Conservation (phyloP, 257 asterid genomes). For the Petrea volubilis region DNA sequence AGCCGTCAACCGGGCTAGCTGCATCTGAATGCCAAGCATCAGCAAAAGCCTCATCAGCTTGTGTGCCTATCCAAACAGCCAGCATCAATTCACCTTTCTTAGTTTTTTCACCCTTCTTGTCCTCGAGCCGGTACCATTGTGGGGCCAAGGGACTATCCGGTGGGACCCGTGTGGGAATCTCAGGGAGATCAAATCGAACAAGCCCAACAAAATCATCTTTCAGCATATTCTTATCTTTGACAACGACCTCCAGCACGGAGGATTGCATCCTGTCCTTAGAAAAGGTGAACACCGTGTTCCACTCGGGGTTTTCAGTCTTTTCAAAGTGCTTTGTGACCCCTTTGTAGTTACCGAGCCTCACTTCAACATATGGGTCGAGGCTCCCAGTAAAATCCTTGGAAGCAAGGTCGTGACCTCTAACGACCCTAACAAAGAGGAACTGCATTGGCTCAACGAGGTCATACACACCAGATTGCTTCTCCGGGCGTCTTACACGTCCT, state of each 20-base stretch:
- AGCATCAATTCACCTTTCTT: constrained; percentile 77
- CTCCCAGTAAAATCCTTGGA: constrained; percentile 68
- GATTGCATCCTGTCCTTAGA: constrained; percentile 78
- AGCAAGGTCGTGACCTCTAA: constrained; percentile 79
- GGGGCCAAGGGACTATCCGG: constrained; percentile 99
- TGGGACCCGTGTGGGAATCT: constrained; percentile 81
- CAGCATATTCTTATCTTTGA: constrained; percentile 73
- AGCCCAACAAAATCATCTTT: constrained; percentile 80
- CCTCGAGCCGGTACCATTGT: constrained; percentile 81
- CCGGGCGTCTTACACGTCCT: constrained; percentile 59
- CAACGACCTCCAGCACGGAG: constrained; percentile 59
- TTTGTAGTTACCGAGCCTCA: constrained; percentile 82
- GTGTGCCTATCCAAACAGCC: constrained; percentile 95
- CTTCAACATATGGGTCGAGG: constrained; percentile 90
- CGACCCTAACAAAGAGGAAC: constrained; percentile 84
- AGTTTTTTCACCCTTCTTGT: constrained; percentile 62
- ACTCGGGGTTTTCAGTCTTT: constrained; percentile 70
- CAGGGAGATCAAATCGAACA: constrained; percentile 62
- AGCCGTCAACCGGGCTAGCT: constrained; percentile 46
- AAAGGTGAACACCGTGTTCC: constrained; percentile 85
- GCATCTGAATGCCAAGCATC: constrained; percentile 95
- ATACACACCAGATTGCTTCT: constrained; percentile 56
- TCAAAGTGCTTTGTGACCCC: constrained; percentile 81
- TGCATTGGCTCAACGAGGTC: constrained; percentile 97
- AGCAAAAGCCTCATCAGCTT: constrained; percentile 95